Evolutionary conservation across 345 rosid genomes (phyloP), one percentile per base, ranked within the genome.

Genomic region (Carallia pectinifolia): DNA sequence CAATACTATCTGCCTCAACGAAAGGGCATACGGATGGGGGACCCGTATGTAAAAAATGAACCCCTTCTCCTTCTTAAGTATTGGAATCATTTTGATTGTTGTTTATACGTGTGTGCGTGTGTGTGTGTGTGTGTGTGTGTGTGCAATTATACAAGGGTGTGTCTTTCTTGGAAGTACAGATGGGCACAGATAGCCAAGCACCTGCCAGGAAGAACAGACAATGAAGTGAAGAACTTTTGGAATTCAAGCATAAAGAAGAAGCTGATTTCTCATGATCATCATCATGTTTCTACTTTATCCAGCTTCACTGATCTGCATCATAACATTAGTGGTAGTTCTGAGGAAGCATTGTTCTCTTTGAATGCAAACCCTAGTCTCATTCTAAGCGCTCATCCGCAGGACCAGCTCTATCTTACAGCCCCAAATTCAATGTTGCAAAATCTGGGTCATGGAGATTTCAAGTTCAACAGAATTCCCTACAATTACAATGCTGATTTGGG

Each of bases 281-380:
- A 23, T 66, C 12, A 79, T 70, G 69, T 76, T 61, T 78, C 89
- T 56, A 59, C 79, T 52, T 73, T 86, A 64, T 76, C 84, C 8
- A 73, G 47, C 64, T 76, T 83, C 67, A 52, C 68, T 27, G 66
- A 61, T 31, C 44, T 81, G 31, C 85, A 65, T 23, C 23, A 23
- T 56, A 64, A 69, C 70, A 72, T 79, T 48, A 60, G 8, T 64
- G 8, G 58, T 53, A 63, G 38, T 36, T 53, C 74, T 33, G 83
- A 83, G 18, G 86, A 80, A 71, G 52, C 81, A 74, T 76, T 86
- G 78, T 80, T 83, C 69, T 64, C 91, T 53, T 61, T 75, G 50
- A 78, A 59, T 69, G 72, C 69, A 85, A 88, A 83, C 87, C 87
- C 90, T 85, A 88, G 69, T 67, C 67, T 83, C 73, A 71, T 79